Evolutionary conservation across 768 basidiomycete genomes (phyloP).

Genomic region (Pleurotus cornucopiae): DNA sequence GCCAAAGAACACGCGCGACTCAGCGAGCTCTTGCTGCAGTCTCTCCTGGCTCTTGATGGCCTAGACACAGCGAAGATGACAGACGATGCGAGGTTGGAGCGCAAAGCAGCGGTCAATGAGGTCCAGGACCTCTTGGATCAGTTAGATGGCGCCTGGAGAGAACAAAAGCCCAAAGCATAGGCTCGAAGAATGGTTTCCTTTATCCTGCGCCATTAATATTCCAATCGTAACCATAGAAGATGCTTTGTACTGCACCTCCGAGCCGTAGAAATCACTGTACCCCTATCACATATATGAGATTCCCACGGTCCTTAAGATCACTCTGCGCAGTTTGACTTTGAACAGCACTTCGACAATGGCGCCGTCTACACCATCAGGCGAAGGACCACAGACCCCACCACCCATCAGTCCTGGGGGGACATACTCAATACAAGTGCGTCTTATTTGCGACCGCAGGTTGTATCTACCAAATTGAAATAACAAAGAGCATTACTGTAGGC

Average conservation of each 20-base stretch:
- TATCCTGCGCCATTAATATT: not conserved
- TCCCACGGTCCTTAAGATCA: not conserved
- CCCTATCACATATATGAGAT: not conserved
- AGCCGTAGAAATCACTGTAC: not conserved
- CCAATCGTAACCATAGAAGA: no score
- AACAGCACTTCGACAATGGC: slow-evolving; percentile 13
- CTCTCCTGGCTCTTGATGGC: slow-evolving; percentile 83
- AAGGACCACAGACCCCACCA: slow-evolving; percentile 44
- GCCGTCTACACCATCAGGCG: slow-evolving; percentile 33
- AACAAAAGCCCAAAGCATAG: slow-evolving; percentile 6
- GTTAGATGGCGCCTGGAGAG: slow-evolving; percentile 68
- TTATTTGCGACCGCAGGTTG: slow-evolving; percentile 12
- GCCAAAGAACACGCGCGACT: slow-evolving; percentile 51
- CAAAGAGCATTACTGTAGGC: slow-evolving; percentile 82
- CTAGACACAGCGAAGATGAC: slow-evolving; percentile 53
- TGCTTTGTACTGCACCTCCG: not conserved
- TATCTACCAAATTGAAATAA: slow-evolving; percentile 26
- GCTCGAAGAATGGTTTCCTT: not conserved
- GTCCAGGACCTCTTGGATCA: slow-evolving; percentile 81
- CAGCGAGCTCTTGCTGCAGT: slow-evolving; percentile 80
- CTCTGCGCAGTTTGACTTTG: not conserved
- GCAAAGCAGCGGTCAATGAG: slow-evolving; percentile 84
- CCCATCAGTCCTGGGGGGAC: slow-evolving; percentile 71
- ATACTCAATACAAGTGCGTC: slow-evolving; percentile 68
- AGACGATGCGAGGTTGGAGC: slow-evolving; percentile 66